Evolutionary conservation across 805 yeast species (phyloP).

Genomic region (Ogataea populi-albae): DNA sequence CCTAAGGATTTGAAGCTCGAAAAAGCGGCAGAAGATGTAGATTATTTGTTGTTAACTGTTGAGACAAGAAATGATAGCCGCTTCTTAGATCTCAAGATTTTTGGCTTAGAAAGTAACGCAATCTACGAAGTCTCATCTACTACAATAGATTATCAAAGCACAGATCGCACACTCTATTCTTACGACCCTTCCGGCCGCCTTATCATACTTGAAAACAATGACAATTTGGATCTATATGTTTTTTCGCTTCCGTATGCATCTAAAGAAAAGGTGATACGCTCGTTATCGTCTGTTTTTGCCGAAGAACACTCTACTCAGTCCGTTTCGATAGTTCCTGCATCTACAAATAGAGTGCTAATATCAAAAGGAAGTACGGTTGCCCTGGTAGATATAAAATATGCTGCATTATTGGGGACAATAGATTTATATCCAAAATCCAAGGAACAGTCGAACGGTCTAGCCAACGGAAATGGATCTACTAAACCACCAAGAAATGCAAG

Average conservation of each 20-base stretch:
- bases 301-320: conserved; percentile 27
- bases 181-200: conserved; percentile 32
- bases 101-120: conserved; percentile 25
- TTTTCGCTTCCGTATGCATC: conserved; percentile 33
- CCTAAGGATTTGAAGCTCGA: conserved; percentile 25
- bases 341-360: conserved; percentile 46
- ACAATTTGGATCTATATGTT: conserved; percentile 18
- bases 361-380: conserved; percentile 39
- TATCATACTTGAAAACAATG: conserved; percentile 21
- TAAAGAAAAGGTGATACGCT: conserved; percentile 29
- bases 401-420: conserved; percentile 34
- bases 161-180: conserved; percentile 15
- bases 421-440: conserved; percentile 32
- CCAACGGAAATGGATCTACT: conserved; percentile 5
- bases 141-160: conserved; percentile 20
- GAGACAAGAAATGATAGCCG: conserved; percentile 13
- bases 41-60: conserved; percentile 22
- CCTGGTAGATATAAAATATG: conserved; percentile 44
- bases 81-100: conserved; percentile 24
- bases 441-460: conserved; percentile 7
- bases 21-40: conserved; percentile 20
- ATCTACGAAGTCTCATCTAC: conserved; percentile 30
- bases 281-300: conserved; percentile 17
- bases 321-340: conserved; percentile 38
- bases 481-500: conserved; percentile 28